Percentiles rank a stretch among this genome's conserved stretches.
These are phyloP conservation scores for Pichia sporocuriosa DNA, from an alignment of 805 yeast species.

Conservation along the genomic window DNA sequence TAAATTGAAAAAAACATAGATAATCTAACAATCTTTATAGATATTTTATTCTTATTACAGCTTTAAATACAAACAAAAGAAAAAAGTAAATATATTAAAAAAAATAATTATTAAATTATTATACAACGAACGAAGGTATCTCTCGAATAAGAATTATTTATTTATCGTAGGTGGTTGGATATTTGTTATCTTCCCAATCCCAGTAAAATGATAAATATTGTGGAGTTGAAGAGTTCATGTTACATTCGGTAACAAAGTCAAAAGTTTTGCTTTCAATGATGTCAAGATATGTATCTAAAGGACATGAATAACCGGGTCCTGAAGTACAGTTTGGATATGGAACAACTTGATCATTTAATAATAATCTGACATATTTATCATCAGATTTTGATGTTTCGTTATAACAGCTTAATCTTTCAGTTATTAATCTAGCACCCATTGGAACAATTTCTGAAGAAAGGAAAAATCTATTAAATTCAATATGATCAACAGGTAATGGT, in stretches of 20 bases:
- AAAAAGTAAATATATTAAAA: too few relatives aligned
- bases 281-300: slow-evolving; percentile 25
- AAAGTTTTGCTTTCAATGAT: not conserved
- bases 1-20: not conserved
- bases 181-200: slow-evolving; percentile 6
- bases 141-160: too few relatives aligned
- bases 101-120: not conserved
- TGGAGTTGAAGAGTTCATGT: slow-evolving; percentile 2
- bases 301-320: slow-evolving; percentile 51
- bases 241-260: slow-evolving; percentile 1
- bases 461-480: slow-evolving; percentile 39
- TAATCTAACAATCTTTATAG: too few relatives aligned
- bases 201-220: slow-evolving; percentile 6
- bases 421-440: slow-evolving; percentile 47
- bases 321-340: slow-evolving; percentile 38
- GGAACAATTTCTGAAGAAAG: slow-evolving; percentile 42
- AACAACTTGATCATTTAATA: slow-evolving; percentile 47
- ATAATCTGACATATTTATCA: slow-evolving; percentile 36
- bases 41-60: too few relatives aligned
- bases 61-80: too few relatives aligned
- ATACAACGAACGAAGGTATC: too few relatives aligned
- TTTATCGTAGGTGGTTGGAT: not conserved
- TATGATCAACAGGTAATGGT: slow-evolving; percentile 33
- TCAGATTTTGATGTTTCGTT: not conserved
- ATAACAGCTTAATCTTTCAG: slow-evolving; percentile 37